Base-by-base conservation (phyloP, 805 yeast species). In the Ogataea minuta region DNA sequence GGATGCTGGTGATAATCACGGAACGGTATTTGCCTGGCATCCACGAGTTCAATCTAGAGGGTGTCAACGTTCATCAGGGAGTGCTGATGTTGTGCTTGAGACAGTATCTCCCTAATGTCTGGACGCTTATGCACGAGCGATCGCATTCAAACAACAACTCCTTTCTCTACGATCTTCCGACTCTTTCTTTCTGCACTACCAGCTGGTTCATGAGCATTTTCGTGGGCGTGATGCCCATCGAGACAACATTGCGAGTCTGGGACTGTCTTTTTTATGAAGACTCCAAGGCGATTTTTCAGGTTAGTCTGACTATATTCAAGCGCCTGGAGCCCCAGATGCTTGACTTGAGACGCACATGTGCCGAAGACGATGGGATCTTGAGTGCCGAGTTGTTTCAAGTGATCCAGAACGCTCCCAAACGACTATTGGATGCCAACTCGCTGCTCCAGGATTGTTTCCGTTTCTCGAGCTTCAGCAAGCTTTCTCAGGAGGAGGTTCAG, bases 171-270 rank as follows among this genome's bases (percentile, higher is more conserved):
- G 81, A 84, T 49, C 64, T 90, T 30, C 98, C 99, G 1, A 95
- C 97, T 2, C 75, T 93, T 4, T 85, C 96, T 1, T 70, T 93
- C 31, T 93, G 95, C 50, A 93, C 98, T 1, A 91, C 96, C 0
- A 81, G 95, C 39, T 93, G 99, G 99, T 93, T 93, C 57, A 91
- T 93, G 98, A 85, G 96, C 53, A 76, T 87, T n/a, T 93, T 85
- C 63, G 88, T 93, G 24, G 96, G 95, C 0, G 79, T 83, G 1
- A 63, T 93, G 17, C 99, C 99, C 0, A 78, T 88, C 15, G 98
- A 93, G 56, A 77, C 95, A 0, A 83, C 88, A 7, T 66, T 93
- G 30, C 67, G 98, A 40, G 81, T 93, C 0, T 91, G 99, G 98
- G 99, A 93, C 62, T 86, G 95, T 46, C 64, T 91, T 34, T 90